Conservation (phyloP, 352 stramenopile genomes). For the Pythium brachiatum region DNA sequence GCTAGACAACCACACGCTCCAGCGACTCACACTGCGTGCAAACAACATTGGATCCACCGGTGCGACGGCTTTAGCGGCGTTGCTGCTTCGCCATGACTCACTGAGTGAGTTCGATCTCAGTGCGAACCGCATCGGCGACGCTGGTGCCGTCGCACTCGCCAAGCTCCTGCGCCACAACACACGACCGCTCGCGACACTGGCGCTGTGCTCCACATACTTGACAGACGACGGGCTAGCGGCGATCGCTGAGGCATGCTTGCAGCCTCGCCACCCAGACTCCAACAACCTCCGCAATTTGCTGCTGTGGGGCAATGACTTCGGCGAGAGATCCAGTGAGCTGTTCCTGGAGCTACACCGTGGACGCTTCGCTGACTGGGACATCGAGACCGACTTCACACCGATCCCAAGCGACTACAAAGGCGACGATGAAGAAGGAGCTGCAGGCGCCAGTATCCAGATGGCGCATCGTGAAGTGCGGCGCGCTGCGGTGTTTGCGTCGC, state of each 20-base stretch:
- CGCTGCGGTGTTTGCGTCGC: constrained; percentile 38
- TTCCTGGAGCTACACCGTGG: constrained; percentile 44
- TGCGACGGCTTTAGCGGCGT: constrained; percentile 48
- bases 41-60: constrained; percentile 68
- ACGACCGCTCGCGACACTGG: constrained; percentile 36
- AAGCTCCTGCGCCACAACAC: constrained; percentile 46
- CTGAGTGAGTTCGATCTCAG: constrained; percentile 60
- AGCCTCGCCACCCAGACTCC: constrained; percentile 26
- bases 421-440: constrained; percentile 4
- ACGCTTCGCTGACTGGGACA: constrained; percentile 33
- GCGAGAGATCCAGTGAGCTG: constrained; percentile 27
- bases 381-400: constrained; percentile 62
- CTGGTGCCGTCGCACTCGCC: constrained; percentile 49
- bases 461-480: constrained; percentile 43
- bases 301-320: constrained; percentile 76
- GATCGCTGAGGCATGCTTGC: constrained; percentile 41
- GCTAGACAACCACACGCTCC: constrained; percentile 60
- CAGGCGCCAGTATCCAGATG: constrained; percentile 33
- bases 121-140: constrained; percentile 65
- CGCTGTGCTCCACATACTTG: constrained; percentile 59
- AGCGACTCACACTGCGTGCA: constrained; percentile 52
- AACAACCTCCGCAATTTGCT: constrained; percentile 41
- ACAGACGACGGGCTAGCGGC: constrained; percentile 46
- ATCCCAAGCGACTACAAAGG: constrained; percentile 31
- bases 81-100: constrained; percentile 45